Evolutionary conservation across 805 yeast species (phyloP).

Genomic region (Candida pseudofarinosa): DNA sequence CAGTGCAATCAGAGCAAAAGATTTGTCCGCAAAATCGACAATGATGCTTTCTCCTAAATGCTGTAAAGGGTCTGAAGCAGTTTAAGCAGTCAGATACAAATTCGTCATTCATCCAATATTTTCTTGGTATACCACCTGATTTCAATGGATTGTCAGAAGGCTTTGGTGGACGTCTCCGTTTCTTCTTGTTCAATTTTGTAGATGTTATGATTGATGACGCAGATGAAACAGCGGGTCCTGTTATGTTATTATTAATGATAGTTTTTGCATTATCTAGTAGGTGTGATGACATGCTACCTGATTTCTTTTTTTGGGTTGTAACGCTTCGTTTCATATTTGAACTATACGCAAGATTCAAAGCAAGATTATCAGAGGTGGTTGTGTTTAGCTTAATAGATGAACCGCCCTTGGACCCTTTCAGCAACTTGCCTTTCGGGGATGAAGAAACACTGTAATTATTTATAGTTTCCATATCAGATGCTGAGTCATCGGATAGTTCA

Average conservation of each 20-base stretch:
- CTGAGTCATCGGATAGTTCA: slow-evolving; percentile 44
- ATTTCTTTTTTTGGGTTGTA: slow-evolving; percentile 18
- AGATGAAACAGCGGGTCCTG: slow-evolving; percentile 23
- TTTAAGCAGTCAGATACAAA: slow-evolving; percentile 84
- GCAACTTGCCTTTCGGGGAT: slow-evolving; percentile 2
- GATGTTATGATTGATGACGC: slow-evolving; percentile 25
- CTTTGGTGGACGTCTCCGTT: slow-evolving; percentile 25
- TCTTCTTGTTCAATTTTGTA: slow-evolving; percentile 8
- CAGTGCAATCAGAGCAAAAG: slow-evolving; percentile 81
- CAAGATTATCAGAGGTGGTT: slow-evolving; percentile 16
- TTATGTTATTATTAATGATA: slow-evolving; percentile 26
- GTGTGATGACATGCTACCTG: slow-evolving; percentile 30
- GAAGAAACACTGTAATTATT: slow-evolving; percentile 11
- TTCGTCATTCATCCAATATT: slow-evolving; percentile 96
- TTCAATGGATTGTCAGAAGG: slow-evolving; percentile 40
- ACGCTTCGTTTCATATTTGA: slow-evolving; percentile 14
- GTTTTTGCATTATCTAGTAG: slow-evolving; percentile 37
- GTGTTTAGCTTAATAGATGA: slow-evolving; percentile 15
- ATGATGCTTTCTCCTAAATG: slow-evolving; percentile 90
- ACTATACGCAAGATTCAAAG: slow-evolving; percentile 13
- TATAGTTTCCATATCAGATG: slow-evolving; percentile 36
- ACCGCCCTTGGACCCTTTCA: slow-evolving; percentile 15
- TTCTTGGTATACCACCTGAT: slow-evolving; percentile 57
- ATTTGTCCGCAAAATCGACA: slow-evolving; percentile 96
- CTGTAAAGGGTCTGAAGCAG: slow-evolving; percentile 75